Percentiles rank a stretch among this genome's conserved stretches.
phyloP scores from a whole-genome alignment of 805 yeast species.

The Sugiyamaella valdiviana region DNA sequence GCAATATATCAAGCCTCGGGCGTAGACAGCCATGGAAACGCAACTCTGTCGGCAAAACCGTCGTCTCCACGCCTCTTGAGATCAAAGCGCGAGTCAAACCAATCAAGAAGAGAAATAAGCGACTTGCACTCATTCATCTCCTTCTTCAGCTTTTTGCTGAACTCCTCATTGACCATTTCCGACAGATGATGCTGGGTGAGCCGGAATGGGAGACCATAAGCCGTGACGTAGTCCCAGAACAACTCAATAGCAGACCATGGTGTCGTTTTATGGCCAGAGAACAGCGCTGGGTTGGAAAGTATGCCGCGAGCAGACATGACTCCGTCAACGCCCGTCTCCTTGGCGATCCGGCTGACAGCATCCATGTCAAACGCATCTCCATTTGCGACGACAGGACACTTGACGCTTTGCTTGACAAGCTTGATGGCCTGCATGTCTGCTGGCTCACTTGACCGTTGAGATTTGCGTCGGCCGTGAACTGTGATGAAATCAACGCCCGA shows the following conservation, averaged over 20 bases:
- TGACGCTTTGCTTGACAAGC: constrained; percentile 48
- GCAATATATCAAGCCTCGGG: neutral
- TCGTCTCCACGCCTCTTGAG: constrained; percentile 60
- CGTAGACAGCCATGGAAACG: constrained; percentile 7
- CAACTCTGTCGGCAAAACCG: constrained; percentile 50
- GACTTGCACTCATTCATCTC: constrained; percentile 57
- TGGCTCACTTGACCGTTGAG: constrained; percentile 77
- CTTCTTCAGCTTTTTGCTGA: constrained; percentile 44
- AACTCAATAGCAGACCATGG: constrained; percentile 91
- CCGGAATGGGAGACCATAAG: constrained; percentile 80
- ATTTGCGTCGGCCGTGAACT: constrained; percentile 86
- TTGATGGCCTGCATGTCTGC: constrained; percentile 79
- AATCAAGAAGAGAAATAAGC: constrained; percentile 65
- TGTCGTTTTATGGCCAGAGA: constrained; percentile 62
- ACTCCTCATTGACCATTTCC: constrained; percentile 67
- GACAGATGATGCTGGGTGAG: constrained; percentile 81
- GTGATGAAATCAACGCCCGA: constrained; percentile 94
- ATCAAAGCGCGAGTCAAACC: constrained; percentile 68
- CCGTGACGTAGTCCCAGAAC: constrained; percentile 71
- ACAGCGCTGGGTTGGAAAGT: constrained; percentile 78
- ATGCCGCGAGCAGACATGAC: constrained; percentile 95
- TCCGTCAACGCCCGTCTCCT: constrained; percentile 75
- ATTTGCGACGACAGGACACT: constrained; percentile 84
- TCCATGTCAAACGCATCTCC: constrained; percentile 79
- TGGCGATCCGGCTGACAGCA: constrained; percentile 60